phyloP scores from a whole-genome alignment of 2,329 filamentous ascomycete species.

The Nectriaceae sp. region DNA sequence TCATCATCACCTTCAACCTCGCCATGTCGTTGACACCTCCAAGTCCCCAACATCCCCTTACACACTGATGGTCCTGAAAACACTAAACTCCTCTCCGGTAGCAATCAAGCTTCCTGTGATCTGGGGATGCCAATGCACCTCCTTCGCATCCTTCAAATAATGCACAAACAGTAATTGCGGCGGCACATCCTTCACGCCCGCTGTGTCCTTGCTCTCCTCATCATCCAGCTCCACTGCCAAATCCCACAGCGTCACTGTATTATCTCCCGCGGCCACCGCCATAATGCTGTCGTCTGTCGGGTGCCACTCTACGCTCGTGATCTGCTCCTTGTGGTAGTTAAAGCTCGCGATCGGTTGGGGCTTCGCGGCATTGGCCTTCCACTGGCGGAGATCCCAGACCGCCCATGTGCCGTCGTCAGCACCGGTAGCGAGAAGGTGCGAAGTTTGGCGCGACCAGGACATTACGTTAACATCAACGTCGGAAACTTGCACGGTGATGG shows the following conservation, averaged over 20 bases:
- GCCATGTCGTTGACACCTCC: neutral
- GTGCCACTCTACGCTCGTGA: conserved; percentile 96
- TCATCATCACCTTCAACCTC: neutral
- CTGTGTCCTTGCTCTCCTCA: conserved; percentile 90
- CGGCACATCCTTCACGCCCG: conserved; percentile 84
- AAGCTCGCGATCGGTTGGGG: conserved; percentile 90
- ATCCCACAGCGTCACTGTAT: conserved; percentile 96
- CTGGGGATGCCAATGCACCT: conserved; percentile 96
- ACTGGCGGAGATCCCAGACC: conserved; percentile 94
- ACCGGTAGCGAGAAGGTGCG: conserved; percentile 87
- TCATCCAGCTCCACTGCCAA: conserved; percentile 94
- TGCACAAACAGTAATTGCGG: conserved; percentile 96
- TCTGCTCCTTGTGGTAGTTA: conserved; percentile 93
- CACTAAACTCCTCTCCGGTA: conserved; percentile 86
- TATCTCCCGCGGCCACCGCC: conserved; percentile 87
- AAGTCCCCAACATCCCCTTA: conserved; percentile 38
- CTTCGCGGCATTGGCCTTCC: conserved; percentile 68
- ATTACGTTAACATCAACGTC: conserved; percentile 92
- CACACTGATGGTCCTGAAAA: conserved; percentile 83
- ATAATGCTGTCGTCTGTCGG: conserved; percentile 96
- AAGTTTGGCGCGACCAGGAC: conserved; percentile 88
- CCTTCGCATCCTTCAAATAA: conserved; percentile 93
- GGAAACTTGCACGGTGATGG: conserved; percentile 82
- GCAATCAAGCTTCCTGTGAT: conserved; percentile 88
- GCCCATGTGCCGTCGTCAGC: conserved; percentile 93